Conservation (phyloP, 805 yeast genomes). For the Pichia exigua region DNA sequence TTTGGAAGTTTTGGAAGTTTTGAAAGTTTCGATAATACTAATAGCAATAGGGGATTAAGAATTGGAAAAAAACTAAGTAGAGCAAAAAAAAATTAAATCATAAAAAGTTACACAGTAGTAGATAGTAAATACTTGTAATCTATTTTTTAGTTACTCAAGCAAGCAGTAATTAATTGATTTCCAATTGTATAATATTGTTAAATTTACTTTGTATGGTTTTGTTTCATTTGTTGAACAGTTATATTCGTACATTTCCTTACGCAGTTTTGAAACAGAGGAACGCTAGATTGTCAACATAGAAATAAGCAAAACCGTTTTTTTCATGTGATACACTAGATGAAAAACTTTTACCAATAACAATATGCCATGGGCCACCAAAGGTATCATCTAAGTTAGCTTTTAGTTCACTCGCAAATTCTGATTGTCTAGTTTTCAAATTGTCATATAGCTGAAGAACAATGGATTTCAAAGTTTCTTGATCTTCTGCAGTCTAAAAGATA, state of each 20-base stretch:
- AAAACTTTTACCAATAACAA: constrained; percentile 70
- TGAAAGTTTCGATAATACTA: neutral
- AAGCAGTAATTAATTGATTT: neutral
- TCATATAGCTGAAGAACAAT: constrained; percentile 40
- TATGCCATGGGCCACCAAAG: constrained; percentile 74
- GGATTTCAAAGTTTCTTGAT: neutral
- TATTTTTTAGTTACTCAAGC: neutral
- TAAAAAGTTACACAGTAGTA: neutral
- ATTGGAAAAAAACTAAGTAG: neutral
- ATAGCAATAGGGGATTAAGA: neutral
- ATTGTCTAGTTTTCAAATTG: constrained; percentile 35
- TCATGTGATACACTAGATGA: constrained; percentile 75
- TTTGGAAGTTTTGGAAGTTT: neutral
- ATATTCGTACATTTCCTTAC: constrained; percentile 16
- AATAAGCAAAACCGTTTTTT: constrained; percentile 63
- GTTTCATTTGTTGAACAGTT: neutral
- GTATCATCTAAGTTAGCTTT: constrained; percentile 58
- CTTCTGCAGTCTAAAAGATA: neutral
- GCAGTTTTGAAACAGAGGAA: constrained; percentile 64
- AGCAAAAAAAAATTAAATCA: neutral
- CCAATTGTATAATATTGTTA: neutral
- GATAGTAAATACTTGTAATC: neutral
- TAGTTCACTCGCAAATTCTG: constrained; percentile 57
- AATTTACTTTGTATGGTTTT: too few species aligned
- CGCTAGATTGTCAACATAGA: constrained; percentile 63